A percentile compares a stretch with the other conserved stretches of the same genome.
These are phyloP conservation scores for Trichoderma sp. DNA, from an alignment of 2,329 filamentous ascomycete genomes.

Conservation along the genomic window DNA sequence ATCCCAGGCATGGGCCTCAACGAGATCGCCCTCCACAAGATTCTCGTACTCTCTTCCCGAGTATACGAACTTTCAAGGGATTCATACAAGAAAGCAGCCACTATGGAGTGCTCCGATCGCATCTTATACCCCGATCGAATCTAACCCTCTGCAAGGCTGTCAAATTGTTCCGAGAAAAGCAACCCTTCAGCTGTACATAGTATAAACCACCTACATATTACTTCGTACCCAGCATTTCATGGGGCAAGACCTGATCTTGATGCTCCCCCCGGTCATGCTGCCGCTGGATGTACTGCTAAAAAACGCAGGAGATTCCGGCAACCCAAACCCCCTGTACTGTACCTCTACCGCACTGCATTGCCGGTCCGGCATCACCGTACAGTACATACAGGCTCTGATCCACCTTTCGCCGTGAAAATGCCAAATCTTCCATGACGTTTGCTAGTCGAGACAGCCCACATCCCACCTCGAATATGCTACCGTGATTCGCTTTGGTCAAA, in stretches of 20 bases:
- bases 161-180: not conserved
- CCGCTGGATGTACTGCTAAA: not conserved
- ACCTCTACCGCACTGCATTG: not conserved
- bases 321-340: not conserved
- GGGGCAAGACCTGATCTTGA: not conserved
- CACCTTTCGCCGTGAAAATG: not conserved
- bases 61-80: slow-evolving; percentile 2
- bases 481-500: not conserved
- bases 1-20: not conserved
- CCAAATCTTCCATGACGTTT: slow-evolving; percentile 3
- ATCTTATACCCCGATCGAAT: not conserved
- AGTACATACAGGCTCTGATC: not conserved
- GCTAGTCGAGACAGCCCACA: not conserved
- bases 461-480: not conserved
- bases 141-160: not conserved
- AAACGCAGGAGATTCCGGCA: slow-evolving; percentile 4
- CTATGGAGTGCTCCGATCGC: not conserved
- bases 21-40: not conserved
- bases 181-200: not conserved
- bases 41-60: not conserved
- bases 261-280: not conserved
- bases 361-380: slow-evolving; percentile 8
- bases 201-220: too few species aligned
- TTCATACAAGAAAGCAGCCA: not conserved
- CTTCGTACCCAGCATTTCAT: not conserved